A percentile compares a stretch with the other conserved stretches of the same genome.
phyloP scores from a whole-genome alignment of 1,284 basidiomycete species.

The Pholiota adiposa region DNA sequence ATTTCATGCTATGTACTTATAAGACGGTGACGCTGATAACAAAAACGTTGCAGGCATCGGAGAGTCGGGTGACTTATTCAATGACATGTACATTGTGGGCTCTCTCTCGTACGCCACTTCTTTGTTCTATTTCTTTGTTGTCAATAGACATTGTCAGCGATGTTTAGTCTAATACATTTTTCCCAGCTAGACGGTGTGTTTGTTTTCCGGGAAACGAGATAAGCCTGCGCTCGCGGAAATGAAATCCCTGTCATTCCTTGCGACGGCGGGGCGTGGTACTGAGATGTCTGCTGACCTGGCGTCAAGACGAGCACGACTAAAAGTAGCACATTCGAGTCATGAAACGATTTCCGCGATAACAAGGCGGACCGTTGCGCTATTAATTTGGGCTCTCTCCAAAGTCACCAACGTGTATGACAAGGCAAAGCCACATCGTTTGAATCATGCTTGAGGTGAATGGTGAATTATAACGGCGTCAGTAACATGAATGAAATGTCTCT shows the following conservation, averaged over 20 bases:
- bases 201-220: neutral
- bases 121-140: neutral
- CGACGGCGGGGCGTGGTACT: neutral
- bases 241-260: neutral
- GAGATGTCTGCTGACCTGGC: neutral
- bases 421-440: neutral
- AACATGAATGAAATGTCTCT: neutral
- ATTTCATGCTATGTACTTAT: neutral
- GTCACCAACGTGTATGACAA: neutral
- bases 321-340: neutral
- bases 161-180: neutral
- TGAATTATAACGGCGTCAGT: neutral
- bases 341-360: neutral
- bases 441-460: neutral
- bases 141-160: neutral
- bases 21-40: conserved; percentile 1
- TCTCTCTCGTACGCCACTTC: neutral
- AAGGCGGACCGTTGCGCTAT: neutral
- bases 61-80: neutral
- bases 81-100: neutral
- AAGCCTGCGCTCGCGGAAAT: neutral
- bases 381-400: neutral
- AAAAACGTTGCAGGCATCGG: neutral
- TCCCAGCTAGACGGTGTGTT: neutral
- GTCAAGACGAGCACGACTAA: neutral